These are phyloP conservation scores for Batkoa obscura DNA, from an alignment of 371 early-diverging fungal species.

Conservation along the genomic window DNA sequence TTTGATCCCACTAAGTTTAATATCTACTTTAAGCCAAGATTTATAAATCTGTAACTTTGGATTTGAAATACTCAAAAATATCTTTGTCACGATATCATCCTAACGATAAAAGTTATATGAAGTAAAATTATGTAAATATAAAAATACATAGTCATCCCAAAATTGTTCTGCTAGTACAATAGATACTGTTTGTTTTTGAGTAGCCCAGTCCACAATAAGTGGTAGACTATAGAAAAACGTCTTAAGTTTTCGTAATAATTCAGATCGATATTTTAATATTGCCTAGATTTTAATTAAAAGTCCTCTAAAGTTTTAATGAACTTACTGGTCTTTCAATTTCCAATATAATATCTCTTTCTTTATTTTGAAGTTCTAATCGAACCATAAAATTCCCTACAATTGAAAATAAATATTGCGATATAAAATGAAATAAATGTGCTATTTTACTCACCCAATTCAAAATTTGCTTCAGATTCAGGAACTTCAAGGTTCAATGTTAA, in stretches of 20 bases:
- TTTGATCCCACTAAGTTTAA: background rate
- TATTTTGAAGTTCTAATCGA: background rate
- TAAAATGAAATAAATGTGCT: background rate
- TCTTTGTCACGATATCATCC: background rate
- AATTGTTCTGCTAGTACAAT: background rate
- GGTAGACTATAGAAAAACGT: background rate
- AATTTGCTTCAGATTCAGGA: background rate
- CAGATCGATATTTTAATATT: background rate
- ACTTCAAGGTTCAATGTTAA: background rate
- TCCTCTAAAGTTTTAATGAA: background rate
- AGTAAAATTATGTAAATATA: background rate
- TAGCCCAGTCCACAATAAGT: background rate
- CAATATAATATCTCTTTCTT: background rate
- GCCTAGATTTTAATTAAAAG: background rate
- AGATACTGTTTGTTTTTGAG: background rate
- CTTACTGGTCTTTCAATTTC: background rate
- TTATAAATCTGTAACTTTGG: background rate
- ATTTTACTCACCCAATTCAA: background rate
- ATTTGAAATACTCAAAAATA: background rate
- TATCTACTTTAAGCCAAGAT: background rate
- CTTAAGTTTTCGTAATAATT: background rate
- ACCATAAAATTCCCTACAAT: conserved; percentile 2
- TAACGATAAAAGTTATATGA: background rate
- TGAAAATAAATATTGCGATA: background rate
- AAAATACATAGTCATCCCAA: conserved; percentile 2